Percentiles rank a stretch among this genome's conserved stretches.
Evolutionary conservation across 805 yeast species (phyloP).

Genomic region (Jamesozyma jinghongensis): DNA sequence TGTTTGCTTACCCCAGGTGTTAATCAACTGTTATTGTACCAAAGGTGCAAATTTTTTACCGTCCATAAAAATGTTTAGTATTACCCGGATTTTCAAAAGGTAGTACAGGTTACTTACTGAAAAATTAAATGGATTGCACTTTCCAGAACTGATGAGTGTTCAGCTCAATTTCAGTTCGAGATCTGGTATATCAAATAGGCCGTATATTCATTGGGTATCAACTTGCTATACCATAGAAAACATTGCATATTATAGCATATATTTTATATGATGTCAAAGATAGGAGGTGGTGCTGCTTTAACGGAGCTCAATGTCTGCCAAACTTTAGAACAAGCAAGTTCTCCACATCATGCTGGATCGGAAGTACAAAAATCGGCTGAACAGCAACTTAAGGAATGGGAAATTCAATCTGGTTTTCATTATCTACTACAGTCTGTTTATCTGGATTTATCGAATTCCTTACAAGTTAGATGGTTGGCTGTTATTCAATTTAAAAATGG

Average conservation of each 20-base stretch:
- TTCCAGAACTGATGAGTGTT: no score
- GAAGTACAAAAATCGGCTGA: slow-evolving; percentile 57
- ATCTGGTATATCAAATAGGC: no score
- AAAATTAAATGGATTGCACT: no score
- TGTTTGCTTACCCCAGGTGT: no score
- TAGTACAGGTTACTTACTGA: no score
- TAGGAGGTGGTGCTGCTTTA: slow-evolving; percentile 7
- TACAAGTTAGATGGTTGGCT: slow-evolving; percentile 77
- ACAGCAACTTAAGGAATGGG: slow-evolving; percentile 61
- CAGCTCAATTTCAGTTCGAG: no score
- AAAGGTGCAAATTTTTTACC: no score
- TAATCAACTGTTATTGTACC: no score
- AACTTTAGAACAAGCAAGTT: slow-evolving; percentile 42
- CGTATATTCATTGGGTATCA: no score
- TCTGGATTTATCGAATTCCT: slow-evolving; percentile 45
- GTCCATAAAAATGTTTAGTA: no score
- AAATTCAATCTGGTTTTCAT: slow-evolving; percentile 50
- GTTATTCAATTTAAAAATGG: slow-evolving; percentile 85
- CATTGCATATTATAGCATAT: not conserved
- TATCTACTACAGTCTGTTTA: slow-evolving; percentile 51
- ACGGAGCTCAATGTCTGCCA: slow-evolving; percentile 28
- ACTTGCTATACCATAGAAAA: no score
- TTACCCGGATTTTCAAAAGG: no score
- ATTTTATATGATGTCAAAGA: not conserved
- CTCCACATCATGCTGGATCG: slow-evolving; percentile 39